These are phyloP conservation scores for Pleurotus sapidus DNA, from an alignment of 768 basidiomycete species.

Conservation along the genomic window DNA sequence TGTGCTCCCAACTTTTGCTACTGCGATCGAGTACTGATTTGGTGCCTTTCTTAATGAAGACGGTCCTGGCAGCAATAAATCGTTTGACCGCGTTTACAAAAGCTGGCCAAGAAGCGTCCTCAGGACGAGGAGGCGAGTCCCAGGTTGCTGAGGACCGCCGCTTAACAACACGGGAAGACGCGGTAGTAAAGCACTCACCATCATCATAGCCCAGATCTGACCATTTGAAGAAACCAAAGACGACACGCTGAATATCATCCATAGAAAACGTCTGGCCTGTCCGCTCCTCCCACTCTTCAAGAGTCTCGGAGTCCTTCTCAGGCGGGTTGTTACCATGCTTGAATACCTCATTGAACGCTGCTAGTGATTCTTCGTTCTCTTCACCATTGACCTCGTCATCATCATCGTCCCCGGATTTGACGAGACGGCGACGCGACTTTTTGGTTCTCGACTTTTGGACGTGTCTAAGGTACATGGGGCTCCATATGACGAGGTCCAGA, in stretches of 20 bases:
- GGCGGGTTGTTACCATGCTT: slow-evolving; percentile 65
- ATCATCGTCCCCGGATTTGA: slow-evolving; percentile 9
- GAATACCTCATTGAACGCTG: slow-evolving; percentile 39
- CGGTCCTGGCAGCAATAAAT: slow-evolving; percentile 60
- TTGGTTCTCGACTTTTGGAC: slow-evolving; percentile 17
- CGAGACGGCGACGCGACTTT: slow-evolving; percentile 22
- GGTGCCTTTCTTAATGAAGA: slow-evolving; percentile 54
- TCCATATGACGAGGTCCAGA: slow-evolving; percentile 74
- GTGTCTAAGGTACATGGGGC: slow-evolving; percentile 25
- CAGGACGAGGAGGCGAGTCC: slow-evolving; percentile 79
- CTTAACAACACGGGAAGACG: slow-evolving; percentile 2
- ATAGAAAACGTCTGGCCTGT: slow-evolving; percentile 36
- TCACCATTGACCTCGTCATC: slow-evolving; percentile 21
- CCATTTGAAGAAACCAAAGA: slow-evolving; percentile 93
- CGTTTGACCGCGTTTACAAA: slow-evolving; percentile 67
- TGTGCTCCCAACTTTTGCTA: slow-evolving; percentile 47
- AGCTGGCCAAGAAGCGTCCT: slow-evolving; percentile 54
- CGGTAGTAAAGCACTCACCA: slow-evolving; percentile 45
- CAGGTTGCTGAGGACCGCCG: slow-evolving; percentile 63
- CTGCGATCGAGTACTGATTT: slow-evolving; percentile 38
- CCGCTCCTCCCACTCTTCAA: slow-evolving; percentile 59
- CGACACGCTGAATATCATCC: slow-evolving; percentile 57
- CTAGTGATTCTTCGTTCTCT: slow-evolving; percentile 25
- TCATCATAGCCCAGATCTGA: slow-evolving; percentile 90
- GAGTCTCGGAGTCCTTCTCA: slow-evolving; percentile 47